phyloP scores from a whole-genome alignment of 1,284 basidiomycete species.

The Rhizoctonia solani region DNA sequence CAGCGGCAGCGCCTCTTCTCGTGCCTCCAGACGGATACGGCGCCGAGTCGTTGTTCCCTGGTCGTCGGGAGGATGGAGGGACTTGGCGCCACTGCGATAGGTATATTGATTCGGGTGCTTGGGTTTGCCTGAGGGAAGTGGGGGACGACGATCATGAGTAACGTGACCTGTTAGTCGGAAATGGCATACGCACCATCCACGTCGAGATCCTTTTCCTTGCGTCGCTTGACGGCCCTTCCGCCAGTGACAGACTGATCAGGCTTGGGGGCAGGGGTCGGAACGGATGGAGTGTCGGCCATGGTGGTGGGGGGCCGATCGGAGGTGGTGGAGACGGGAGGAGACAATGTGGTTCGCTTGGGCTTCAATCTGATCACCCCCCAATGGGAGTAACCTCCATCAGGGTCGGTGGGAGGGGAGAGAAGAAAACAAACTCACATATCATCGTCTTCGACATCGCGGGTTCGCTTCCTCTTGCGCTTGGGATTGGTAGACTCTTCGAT shows the following conservation, averaged over 20 bases:
- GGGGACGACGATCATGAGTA: background rate
- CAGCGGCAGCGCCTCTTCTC: slow-evolving; percentile 35
- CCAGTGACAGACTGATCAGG: slow-evolving; percentile 1
- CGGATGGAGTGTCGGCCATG: slow-evolving; percentile 23
- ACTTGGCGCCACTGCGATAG: slow-evolving; percentile 48
- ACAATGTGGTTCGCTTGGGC: slow-evolving; percentile 36
- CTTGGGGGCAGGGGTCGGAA: slow-evolving; percentile 27
- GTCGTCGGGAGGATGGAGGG: slow-evolving; percentile 1
- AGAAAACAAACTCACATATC: slow-evolving; percentile 25
- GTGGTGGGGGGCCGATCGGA: slow-evolving; percentile 30
- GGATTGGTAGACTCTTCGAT: slow-evolving; percentile 39
- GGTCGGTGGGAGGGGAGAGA: background rate
- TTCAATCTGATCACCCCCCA: slow-evolving; percentile 30
- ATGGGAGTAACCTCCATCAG: background rate
- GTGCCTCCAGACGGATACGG: slow-evolving; percentile 34
- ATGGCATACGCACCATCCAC: slow-evolving; percentile 6
- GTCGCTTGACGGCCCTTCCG: slow-evolving; percentile 23
- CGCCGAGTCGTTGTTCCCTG: slow-evolving; percentile 29
- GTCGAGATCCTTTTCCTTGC: slow-evolving; percentile 24
- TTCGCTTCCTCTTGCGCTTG: slow-evolving; percentile 35
- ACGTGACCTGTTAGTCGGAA: background rate
- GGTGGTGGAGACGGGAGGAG: slow-evolving; percentile 36
- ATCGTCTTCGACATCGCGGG: slow-evolving; percentile 31
- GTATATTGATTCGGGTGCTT: slow-evolving; percentile 63
- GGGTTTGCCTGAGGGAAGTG: slow-evolving; percentile 42